A percentile compares a stretch with the other conserved stretches of the same genome.
phyloP scores from a whole-genome alignment of 164 flowering plant genomes.

The Tetrastigma voinierianum region DNA sequence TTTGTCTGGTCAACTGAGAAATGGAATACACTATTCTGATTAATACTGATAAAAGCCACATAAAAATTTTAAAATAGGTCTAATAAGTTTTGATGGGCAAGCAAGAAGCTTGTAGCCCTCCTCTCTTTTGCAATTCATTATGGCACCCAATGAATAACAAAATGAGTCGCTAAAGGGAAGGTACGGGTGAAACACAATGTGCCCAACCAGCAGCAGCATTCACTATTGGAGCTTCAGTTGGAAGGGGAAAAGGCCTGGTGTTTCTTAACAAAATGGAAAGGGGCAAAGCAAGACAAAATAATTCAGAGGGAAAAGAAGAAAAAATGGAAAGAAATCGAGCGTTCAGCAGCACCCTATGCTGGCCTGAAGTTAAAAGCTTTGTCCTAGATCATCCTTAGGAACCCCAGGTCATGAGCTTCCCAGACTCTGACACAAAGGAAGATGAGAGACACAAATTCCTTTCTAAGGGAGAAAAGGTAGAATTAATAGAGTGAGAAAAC shows the following conservation, averaged over 20 bases:
- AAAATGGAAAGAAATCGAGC: not conserved
- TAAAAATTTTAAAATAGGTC: too few species aligned
- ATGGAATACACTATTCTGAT: not conserved
- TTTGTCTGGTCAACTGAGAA: conserved; percentile 32
- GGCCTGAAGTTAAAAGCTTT: conserved; percentile 73
- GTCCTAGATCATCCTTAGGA: conserved; percentile 75
- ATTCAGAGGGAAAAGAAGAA: not conserved
- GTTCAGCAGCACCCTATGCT: conserved; percentile 63
- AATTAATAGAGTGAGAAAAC: not conserved
- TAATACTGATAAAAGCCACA: too few species aligned
- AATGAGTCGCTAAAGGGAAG: too few species aligned
- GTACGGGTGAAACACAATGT: conserved; percentile 73
- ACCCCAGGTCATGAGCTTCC: conserved; percentile 88
- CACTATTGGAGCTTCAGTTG: conserved; percentile 54
- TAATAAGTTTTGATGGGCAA: too few species aligned
- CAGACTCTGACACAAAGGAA: conserved; percentile 36
- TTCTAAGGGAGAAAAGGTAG: not conserved
- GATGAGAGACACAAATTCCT: not conserved
- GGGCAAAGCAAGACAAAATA: conserved; percentile 12
- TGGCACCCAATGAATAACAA: not conserved
- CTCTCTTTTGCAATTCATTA: too few species aligned
- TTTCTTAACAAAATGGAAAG: conserved; percentile 44
- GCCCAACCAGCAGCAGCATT: conserved; percentile 89
- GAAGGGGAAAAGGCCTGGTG: conserved; percentile 76
- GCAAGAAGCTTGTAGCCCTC: too few species aligned